Evolutionary conservation across 208 protist species (phyloP).

Genomic region (Leishmania tropica): DNA sequence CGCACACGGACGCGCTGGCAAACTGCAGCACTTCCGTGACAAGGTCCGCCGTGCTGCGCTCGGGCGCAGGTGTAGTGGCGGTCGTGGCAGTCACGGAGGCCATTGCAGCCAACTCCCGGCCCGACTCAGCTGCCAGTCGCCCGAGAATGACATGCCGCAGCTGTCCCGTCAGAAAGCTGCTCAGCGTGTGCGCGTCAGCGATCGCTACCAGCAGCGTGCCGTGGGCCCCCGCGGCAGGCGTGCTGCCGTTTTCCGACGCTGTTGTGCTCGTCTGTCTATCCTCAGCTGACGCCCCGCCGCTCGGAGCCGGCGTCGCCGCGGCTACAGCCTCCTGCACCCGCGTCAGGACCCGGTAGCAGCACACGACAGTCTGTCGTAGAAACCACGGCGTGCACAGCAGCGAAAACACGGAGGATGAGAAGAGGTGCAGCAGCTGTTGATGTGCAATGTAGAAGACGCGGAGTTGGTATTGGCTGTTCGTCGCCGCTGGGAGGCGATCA

Average conservation of each 20-base stretch:
- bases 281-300: neutral
- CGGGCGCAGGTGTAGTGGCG: neutral
- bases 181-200: slow-evolving; percentile 22
- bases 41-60: slow-evolving; percentile 22
- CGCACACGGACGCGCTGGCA: slow-evolving; percentile 28
- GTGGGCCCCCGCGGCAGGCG: neutral
- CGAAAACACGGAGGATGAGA: slow-evolving; percentile 25
- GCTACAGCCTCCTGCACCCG: slow-evolving; percentile 26
- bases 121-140: slow-evolving; percentile 1
- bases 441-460: slow-evolving; percentile 32
- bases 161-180: slow-evolving; percentile 17
- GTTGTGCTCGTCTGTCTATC: neutral
- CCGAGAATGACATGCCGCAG: slow-evolving; percentile 21
- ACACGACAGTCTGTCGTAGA: slow-evolving; percentile 27
- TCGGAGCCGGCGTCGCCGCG: neutral
- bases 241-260: neutral
- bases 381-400: slow-evolving; percentile 33
- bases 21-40: slow-evolving; percentile 28
- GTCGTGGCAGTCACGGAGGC: neutral
- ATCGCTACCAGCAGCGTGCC: slow-evolving; percentile 25
- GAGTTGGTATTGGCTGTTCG: slow-evolving; percentile 20
- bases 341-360: slow-evolving; percentile 31
- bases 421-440: slow-evolving; percentile 34
- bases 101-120: neutral
- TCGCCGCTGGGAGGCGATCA: slow-evolving; percentile 19